phyloP scores from a whole-genome alignment of 31 red algal genomes.

The Asparagopsis taxiformis region DNA sequence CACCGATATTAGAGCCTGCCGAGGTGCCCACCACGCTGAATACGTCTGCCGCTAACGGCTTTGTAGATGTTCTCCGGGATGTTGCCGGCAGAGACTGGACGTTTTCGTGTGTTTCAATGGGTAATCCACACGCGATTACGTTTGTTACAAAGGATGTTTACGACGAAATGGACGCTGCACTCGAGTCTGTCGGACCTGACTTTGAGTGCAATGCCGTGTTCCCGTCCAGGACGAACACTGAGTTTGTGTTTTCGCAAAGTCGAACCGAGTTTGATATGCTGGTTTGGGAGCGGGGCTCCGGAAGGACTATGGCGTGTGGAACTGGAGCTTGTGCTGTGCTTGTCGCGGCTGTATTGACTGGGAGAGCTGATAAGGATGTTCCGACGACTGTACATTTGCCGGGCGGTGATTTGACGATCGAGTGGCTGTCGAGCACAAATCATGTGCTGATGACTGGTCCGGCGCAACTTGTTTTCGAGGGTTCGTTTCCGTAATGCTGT shows the following conservation, averaged over 20 bases:
- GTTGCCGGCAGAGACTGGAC: conserved; percentile 49
- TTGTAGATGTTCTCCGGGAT: conserved; percentile 29
- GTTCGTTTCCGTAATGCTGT: too few relatives aligned
- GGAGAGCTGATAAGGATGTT: conserved; percentile 33
- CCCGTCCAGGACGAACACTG: conserved; percentile 80
- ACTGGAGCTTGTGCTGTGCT: conserved; percentile 91
- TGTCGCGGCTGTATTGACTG: conserved; percentile 72
- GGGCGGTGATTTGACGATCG: conserved; percentile 82
- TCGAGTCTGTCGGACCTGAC: conserved; percentile 75
- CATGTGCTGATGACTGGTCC: conserved; percentile 96
- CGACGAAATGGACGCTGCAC: conserved; percentile 46
- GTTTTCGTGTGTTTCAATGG: conserved; percentile 79
- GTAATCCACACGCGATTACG: conserved; percentile 95
- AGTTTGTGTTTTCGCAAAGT: conserved; percentile 62
- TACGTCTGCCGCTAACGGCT: background rate
- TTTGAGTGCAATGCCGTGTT: conserved; percentile 76
- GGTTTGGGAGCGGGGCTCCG: conserved; percentile 96
- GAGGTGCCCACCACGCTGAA: conserved; percentile 67
- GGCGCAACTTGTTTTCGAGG: conserved; percentile 81
- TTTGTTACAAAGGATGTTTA: conserved; percentile 76
- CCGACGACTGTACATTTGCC: conserved; percentile 58
- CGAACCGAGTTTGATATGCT: conserved; percentile 67
- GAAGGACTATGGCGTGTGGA: conserved; percentile 94
- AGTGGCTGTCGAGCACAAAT: conserved; percentile 65
- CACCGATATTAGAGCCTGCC: conserved; percentile 61